phyloP scores from a whole-genome alignment of 371 early-diverging fungal species.

The Sporodiniella umbellata region DNA sequence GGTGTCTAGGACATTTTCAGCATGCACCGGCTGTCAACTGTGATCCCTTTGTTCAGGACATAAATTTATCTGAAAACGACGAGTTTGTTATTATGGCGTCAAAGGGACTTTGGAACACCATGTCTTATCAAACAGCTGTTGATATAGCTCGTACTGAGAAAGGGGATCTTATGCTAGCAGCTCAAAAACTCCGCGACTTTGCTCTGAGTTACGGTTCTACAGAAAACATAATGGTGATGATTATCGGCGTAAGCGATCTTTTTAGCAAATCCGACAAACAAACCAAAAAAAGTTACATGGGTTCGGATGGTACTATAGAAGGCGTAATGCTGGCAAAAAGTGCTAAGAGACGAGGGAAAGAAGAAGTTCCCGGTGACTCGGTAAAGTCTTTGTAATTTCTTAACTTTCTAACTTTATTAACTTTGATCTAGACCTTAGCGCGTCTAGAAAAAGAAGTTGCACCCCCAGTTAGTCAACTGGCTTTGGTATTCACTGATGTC shows the following conservation, averaged over 20 bases:
- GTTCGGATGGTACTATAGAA: constrained; percentile 22
- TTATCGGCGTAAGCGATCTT: constrained; percentile 72
- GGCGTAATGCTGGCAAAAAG: constrained; percentile 21
- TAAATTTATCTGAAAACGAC: constrained; percentile 74
- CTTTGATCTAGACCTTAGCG: constrained; percentile 49
- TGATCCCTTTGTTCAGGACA: constrained; percentile 72
- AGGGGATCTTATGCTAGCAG: constrained; percentile 69
- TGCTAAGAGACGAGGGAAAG: constrained; percentile 36
- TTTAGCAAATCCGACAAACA: constrained; percentile 47
- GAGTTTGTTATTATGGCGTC: constrained; percentile 88
- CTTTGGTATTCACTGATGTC: constrained; percentile 92
- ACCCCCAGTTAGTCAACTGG: constrained; percentile 83
- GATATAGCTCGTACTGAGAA: constrained; percentile 76
- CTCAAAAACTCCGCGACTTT: constrained; percentile 77
- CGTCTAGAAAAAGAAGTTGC: constrained; percentile 74
- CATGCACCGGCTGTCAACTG: constrained; percentile 78
- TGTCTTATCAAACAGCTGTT: constrained; percentile 76
- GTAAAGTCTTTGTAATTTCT: constrained; percentile 23
- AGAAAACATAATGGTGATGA: constrained; percentile 79
- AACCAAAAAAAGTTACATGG: constrained; percentile 13
- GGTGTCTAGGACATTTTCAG: constrained; percentile 84
- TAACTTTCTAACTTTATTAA: neutral
- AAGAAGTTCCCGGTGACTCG: constrained; percentile 51
- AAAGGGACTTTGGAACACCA: constrained; percentile 75
- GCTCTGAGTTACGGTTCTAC: constrained; percentile 79